Evolutionary conservation across 179 eudicot genomes (phyloP).

Genomic region (Actinidia chinensis): DNA sequence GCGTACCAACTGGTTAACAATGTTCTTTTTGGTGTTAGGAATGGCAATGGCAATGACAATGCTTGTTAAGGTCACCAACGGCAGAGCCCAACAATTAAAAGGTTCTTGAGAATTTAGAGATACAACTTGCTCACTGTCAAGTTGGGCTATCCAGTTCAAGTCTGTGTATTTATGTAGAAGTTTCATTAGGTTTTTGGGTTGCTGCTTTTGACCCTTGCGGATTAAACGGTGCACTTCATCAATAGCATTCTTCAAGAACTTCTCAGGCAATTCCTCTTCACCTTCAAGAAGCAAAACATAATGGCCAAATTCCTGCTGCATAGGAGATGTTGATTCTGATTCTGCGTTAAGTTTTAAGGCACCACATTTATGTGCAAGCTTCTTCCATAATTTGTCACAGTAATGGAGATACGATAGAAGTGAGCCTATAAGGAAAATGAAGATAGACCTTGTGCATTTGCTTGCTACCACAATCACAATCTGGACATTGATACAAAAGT

Average conservation of each 20-base stretch:
- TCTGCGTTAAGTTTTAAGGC: neutral
- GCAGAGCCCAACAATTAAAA: constrained; percentile 15
- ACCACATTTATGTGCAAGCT: neutral
- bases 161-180: constrained; percentile 17
- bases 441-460: constrained; percentile 14
- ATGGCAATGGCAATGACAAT: constrained; percentile 34
- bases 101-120: constrained; percentile 8
- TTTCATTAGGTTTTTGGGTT: constrained; percentile 16
- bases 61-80: constrained; percentile 37
- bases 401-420: neutral
- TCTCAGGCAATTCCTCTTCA: constrained; percentile 21
- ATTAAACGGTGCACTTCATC: constrained; percentile 14
- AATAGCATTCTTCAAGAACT: constrained; percentile 4
- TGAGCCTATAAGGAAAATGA: neutral
- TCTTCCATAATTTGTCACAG: neutral
- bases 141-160: constrained; percentile 25
- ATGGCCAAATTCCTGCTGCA: constrained; percentile 17
- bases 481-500: constrained; percentile 24
- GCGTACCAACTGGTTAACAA: constrained; percentile 3
- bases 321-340: neutral
- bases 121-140: constrained; percentile 20
- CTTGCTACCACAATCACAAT: constrained; percentile 19
- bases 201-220: constrained; percentile 16
- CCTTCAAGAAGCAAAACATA: constrained; percentile 38
- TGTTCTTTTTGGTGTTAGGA: neutral